These are phyloP conservation scores for Tuber microsphaerosporum DNA, from an alignment of 495 filamentous ascomycete genomes.

Conservation along the genomic window DNA sequence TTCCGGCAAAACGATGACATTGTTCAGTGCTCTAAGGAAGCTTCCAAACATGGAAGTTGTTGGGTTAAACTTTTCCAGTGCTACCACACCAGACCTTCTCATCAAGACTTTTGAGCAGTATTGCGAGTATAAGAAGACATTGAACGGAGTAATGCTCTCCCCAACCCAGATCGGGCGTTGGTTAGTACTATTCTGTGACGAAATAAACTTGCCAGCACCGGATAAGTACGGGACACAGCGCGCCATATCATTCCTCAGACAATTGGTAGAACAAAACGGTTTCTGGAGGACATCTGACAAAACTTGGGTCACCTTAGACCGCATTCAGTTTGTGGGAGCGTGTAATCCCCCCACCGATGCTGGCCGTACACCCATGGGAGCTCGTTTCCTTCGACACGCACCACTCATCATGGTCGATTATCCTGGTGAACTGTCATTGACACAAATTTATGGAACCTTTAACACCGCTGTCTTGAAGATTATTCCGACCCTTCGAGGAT, in stretches of 20 bases:
- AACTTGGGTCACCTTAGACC: constrained; percentile 93
- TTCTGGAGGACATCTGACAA: constrained; percentile 98
- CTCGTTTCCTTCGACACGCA: constrained; percentile 87
- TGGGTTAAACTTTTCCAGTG: constrained; percentile 97
- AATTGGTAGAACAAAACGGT: constrained; percentile 95
- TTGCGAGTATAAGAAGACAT: constrained; percentile 96
- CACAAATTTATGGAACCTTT: constrained; percentile 97
- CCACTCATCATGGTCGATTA: constrained; percentile 99
- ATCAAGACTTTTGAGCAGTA: constrained; percentile 99
- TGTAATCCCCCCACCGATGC: constrained; percentile 99
- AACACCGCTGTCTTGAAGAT: constrained; percentile 95
- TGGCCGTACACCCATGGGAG: constrained; percentile 86
- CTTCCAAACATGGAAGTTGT: constrained; percentile 98
- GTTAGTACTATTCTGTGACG: constrained; percentile 97
- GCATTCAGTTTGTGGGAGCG: constrained; percentile 97
- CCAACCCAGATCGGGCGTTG: constrained; percentile 94
- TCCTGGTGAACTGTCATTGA: constrained; percentile 85
- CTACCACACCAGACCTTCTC: constrained; percentile 91
- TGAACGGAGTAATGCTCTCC: constrained; percentile 91
- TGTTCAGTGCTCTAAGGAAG: constrained; percentile 93
- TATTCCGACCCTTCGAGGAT: constrained; percentile 86
- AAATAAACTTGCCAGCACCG: constrained; percentile 97
- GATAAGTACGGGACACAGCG: constrained; percentile 97
- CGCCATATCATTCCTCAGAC: constrained; percentile 91
- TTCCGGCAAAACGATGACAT: constrained; percentile 98